phyloP scores from a whole-genome alignment of 352 stramenopile genomes.

The Aphanomyces astaci region DNA sequence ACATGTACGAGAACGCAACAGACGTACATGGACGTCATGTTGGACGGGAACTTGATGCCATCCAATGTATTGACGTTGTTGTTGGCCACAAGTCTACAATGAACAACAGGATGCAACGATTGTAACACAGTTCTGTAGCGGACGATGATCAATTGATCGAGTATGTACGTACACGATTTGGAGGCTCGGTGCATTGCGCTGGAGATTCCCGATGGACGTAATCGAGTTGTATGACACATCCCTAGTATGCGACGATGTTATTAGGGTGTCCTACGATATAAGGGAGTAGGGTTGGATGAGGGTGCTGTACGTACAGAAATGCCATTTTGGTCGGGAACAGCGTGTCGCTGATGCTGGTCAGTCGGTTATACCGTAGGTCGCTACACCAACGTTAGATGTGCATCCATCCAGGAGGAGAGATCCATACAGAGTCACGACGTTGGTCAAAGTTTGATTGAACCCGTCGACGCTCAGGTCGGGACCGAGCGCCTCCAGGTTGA shows the following conservation, averaged over 20 bases:
- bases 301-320: background rate
- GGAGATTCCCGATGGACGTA: slow-evolving; percentile 8
- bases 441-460: background rate
- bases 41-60: background rate
- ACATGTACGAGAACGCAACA: background rate
- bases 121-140: too few species aligned
- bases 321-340: background rate
- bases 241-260: too few species aligned
- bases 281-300: background rate
- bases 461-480: background rate
- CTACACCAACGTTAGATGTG: background rate
- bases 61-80: slow-evolving; percentile 11
- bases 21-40: background rate
- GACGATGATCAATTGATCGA: background rate
- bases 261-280: too few species aligned
- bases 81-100: slow-evolving; percentile 5
- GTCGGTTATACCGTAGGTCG: background rate
- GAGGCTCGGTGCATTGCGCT: background rate
- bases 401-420: too few species aligned
- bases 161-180: slow-evolving; percentile 1
- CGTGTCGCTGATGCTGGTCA: slow-evolving; percentile 4
- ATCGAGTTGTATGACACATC: slow-evolving; percentile 8
- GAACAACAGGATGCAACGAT: too few species aligned
- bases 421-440: background rate
- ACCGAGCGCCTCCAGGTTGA: background rate